Percentiles rank a stretch among this genome's conserved stretches.
phyloP scores from a whole-genome alignment of 768 basidiomycete genomes.

The Filobasidium floriforme region DNA sequence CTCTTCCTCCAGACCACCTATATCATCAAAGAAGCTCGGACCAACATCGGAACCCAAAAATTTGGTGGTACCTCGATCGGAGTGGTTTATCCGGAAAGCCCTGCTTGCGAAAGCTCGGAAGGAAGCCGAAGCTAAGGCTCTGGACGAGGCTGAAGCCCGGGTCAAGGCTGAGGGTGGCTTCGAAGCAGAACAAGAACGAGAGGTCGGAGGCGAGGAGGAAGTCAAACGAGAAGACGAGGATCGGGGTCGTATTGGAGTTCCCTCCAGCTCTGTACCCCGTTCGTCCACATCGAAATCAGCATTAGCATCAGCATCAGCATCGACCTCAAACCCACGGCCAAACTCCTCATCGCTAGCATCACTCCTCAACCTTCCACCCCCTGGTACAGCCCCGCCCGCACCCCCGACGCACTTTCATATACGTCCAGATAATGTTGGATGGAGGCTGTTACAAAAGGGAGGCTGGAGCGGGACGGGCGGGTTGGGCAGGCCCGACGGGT shows the following conservation, averaged over 20 bases:
- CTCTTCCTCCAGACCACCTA: background rate
- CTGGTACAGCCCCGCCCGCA: background rate
- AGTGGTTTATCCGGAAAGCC: slow-evolving; percentile 25
- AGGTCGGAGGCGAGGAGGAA: background rate
- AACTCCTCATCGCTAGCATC: slow-evolving; percentile 10
- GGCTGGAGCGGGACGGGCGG: slow-evolving; percentile 23
- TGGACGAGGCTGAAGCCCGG: background rate
- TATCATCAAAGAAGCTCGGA: background rate
- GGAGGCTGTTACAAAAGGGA: slow-evolving; percentile 13
- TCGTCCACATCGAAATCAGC: background rate
- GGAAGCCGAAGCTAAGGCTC: background rate
- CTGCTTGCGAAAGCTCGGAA: slow-evolving; percentile 9
- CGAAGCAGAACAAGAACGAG: no score
- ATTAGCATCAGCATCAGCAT: background rate
- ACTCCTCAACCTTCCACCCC: slow-evolving; percentile 13
- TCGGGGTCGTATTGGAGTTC: background rate
- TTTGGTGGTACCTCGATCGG: slow-evolving; percentile 12
- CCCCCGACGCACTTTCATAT: slow-evolving; percentile 21
- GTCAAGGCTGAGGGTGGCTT: background rate
- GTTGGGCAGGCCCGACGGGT: slow-evolving; percentile 8
- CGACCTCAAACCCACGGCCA: slow-evolving; percentile 1
- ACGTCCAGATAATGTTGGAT: slow-evolving; percentile 19
- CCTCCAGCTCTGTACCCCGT: background rate
- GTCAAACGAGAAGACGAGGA: background rate
- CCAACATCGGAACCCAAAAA: no score